These are phyloP conservation scores for Wickerhamiella spandovensis DNA, from an alignment of 805 yeast species.

Conservation along the genomic window DNA sequence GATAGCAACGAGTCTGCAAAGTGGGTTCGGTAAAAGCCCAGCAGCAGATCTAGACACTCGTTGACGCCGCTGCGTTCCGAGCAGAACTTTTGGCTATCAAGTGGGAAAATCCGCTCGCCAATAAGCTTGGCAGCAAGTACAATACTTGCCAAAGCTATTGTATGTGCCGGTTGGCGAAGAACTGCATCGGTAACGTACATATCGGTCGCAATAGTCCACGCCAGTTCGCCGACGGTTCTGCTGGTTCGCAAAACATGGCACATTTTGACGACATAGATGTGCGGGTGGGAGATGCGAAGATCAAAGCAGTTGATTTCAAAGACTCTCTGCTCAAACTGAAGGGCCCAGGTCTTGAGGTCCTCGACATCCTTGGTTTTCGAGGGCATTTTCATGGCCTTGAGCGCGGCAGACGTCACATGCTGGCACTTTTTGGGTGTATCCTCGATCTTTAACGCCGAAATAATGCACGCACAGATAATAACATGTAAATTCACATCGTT, in stretches of 20 bases:
- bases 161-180: slow-evolving; percentile 60
- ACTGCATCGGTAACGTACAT: slow-evolving; percentile 54
- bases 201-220: slow-evolving; percentile 73
- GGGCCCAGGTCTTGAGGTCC: slow-evolving; percentile 5
- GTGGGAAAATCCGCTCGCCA: slow-evolving; percentile 20
- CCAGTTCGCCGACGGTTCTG: slow-evolving; percentile 36
- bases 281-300: slow-evolving; percentile 55
- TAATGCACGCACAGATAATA: slow-evolving; percentile 36
- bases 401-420: slow-evolving; percentile 35
- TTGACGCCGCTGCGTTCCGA: slow-evolving; percentile 23
- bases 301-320: slow-evolving; percentile 72
- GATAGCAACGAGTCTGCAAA: slow-evolving; percentile 40
- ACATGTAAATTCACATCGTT: not conserved
- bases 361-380: slow-evolving; percentile 3
- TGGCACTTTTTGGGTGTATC: slow-evolving; percentile 69
- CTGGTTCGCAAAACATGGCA: slow-evolving; percentile 37
- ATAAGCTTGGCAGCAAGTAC: slow-evolving; percentile 44
- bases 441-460: slow-evolving; percentile 64
- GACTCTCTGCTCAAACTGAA: slow-evolving; percentile 54
- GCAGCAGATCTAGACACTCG: slow-evolving; percentile 41
- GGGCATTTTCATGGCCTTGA: slow-evolving; percentile 2
- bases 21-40: slow-evolving; percentile 46
- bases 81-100: slow-evolving; percentile 19
- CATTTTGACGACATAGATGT: slow-evolving; percentile 51
- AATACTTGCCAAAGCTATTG: slow-evolving; percentile 56